Evolutionary conservation across 768 basidiomycete species (phyloP).

Genomic region (Auriscalpium vulgare): DNA sequence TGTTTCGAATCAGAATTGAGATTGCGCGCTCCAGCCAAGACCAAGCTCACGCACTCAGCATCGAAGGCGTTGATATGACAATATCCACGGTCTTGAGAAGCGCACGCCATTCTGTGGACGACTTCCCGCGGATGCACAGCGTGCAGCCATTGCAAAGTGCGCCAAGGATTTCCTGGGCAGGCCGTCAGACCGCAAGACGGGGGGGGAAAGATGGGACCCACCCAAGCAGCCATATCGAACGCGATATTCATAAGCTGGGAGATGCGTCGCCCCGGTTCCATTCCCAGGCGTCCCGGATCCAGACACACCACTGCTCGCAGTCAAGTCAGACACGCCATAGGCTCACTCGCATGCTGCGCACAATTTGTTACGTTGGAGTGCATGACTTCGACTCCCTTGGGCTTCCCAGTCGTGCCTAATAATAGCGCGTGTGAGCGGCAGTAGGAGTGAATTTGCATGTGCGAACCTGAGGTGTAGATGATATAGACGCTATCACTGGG

Average conservation of each 20-base stretch:
- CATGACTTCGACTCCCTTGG: conserved; percentile 55
- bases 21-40: too few species aligned
- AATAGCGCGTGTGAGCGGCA: background rate
- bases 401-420: conserved; percentile 46
- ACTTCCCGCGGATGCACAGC: conserved; percentile 44
- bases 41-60: conserved; percentile 26
- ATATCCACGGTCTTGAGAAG: conserved; percentile 43
- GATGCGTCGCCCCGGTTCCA: conserved; percentile 46
- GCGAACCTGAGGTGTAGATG: conserved; percentile 54
- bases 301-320: conserved; percentile 30
- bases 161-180: conserved; percentile 38
- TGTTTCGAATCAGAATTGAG: background rate
- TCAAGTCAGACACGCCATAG: too few species aligned
- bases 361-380: conserved; percentile 52
- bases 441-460: background rate
- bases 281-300: conserved; percentile 46
- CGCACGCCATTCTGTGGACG: conserved; percentile 39
- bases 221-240: conserved; percentile 69
- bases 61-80: conserved; percentile 47
- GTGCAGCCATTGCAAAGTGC: conserved; percentile 44
- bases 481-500: conserved; percentile 41
- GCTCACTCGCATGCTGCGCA: conserved; percentile 20
- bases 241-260: conserved; percentile 57
- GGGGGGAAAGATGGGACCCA: conserved; percentile 1
- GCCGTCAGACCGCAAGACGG: background rate